Percentiles rank a stretch among this genome's conserved stretches.
phyloP scores from a whole-genome alignment of 2,329 filamentous ascomycete species.

The Pseudogymnoascus sp. region DNA sequence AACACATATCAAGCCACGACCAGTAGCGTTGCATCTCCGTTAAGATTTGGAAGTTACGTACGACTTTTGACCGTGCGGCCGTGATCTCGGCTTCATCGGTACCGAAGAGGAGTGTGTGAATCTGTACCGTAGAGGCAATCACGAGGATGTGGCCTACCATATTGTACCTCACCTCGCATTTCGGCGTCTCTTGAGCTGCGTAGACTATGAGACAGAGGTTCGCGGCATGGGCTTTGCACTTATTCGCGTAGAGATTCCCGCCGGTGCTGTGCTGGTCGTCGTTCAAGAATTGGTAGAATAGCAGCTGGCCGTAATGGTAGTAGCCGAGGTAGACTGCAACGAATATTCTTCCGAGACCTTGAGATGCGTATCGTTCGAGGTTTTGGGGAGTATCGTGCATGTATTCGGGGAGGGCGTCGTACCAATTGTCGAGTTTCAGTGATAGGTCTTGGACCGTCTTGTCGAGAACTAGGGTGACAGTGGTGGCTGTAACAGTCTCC shows the following conservation, averaged over 20 bases:
- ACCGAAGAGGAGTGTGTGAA: constrained; percentile 38
- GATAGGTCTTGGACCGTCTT: constrained; percentile 27
- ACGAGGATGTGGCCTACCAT: constrained; percentile 40
- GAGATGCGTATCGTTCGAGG: constrained; percentile 29
- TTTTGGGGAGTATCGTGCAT: constrained; percentile 35
- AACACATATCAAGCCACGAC: constrained; percentile 33
- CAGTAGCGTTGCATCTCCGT: constrained; percentile 34
- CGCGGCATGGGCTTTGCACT: constrained; percentile 34
- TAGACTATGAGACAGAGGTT: constrained; percentile 35
- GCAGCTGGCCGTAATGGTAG: constrained; percentile 38
- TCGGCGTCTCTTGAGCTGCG: constrained; percentile 29
- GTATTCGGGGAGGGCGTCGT: constrained; percentile 28
- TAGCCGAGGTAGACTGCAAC: constrained; percentile 39
- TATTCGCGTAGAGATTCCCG: constrained; percentile 28
- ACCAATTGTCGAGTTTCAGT: constrained; percentile 31
- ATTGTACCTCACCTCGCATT: constrained; percentile 35
- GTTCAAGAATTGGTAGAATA: constrained; percentile 40
- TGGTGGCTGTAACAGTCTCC: constrained; percentile 25
- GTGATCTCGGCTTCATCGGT: constrained; percentile 30
- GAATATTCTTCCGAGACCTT: constrained; percentile 36
- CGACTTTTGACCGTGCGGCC: constrained; percentile 31
- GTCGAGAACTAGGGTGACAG: constrained; percentile 19
- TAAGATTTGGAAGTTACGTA: constrained; percentile 39
- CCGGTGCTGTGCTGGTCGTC: constrained; percentile 21
- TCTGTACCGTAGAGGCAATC: constrained; percentile 38